These are phyloP conservation scores for Chlamydomonas sphaeroides DNA, from an alignment of 139 green algal species.

Conservation along the genomic window DNA sequence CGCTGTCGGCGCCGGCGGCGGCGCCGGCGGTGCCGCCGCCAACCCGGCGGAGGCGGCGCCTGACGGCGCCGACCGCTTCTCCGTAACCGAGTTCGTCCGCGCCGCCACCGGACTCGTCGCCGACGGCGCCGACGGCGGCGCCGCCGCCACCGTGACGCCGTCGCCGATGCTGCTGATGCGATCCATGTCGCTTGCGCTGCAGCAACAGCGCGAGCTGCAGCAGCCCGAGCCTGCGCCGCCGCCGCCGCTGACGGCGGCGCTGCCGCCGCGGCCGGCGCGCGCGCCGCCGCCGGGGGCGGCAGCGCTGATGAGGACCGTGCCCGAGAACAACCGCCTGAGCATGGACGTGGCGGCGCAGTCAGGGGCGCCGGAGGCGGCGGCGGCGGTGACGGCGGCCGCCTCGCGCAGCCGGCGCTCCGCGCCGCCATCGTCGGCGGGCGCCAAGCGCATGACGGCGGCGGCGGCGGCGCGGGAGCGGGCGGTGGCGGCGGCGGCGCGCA, in stretches of 20 bases:
- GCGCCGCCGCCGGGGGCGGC: not conserved
- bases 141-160: not conserved
- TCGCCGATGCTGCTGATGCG: slow-evolving; percentile 11
- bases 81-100: slow-evolving; percentile 10
- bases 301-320: slow-evolving; percentile 30
- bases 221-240: not conserved
- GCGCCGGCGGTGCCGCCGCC: not conserved
- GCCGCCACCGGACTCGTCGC: not conserved
- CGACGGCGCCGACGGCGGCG: not conserved
- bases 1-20: not conserved
- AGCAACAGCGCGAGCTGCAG: not conserved
- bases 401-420: not conserved
- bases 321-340: slow-evolving; percentile 23
- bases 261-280: not conserved
- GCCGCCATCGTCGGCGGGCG: not conserved
- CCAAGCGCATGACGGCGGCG: not conserved
- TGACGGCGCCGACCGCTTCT: not conserved
- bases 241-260: not conserved
- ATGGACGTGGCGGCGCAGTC: slow-evolving; percentile 3
- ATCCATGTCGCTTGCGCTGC: slow-evolving; percentile 18
- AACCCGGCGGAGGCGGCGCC: not conserved
- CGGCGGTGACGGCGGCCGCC: not conserved
- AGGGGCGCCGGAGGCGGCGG: not conserved
- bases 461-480: not conserved
- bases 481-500: slow-evolving; percentile 3